These are phyloP conservation scores for Flagelloscypha sp. DNA, from an alignment of 768 basidiomycete genomes.

Conservation along the genomic window DNA sequence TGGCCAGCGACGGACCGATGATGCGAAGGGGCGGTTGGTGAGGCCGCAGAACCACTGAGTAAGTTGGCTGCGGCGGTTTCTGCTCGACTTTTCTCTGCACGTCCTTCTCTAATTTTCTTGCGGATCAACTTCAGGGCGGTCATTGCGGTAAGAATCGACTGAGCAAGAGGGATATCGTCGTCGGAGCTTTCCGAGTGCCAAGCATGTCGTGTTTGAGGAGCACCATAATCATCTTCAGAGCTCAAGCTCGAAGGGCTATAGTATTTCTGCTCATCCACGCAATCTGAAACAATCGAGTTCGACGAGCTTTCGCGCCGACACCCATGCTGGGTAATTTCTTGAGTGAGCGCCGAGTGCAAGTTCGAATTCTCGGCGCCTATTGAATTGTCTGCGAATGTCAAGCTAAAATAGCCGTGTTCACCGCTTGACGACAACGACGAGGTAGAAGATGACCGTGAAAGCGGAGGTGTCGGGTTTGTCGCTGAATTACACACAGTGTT, in stretches of 20 bases:
- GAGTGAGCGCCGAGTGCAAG: neutral
- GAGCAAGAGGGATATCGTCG: slow-evolving; percentile 52
- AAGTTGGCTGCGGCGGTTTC: slow-evolving; percentile 37
- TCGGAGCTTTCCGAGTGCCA: slow-evolving; percentile 24
- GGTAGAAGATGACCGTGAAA: neutral
- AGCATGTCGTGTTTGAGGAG: slow-evolving; percentile 14
- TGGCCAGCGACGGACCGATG: too few relatives aligned
- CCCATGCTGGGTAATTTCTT: too few relatives aligned
- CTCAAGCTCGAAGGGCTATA: slow-evolving; percentile 8
- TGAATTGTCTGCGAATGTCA: too few relatives aligned
- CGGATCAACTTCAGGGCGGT: slow-evolving; percentile 50
- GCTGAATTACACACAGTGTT: neutral
- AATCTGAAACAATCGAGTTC: too few relatives aligned
- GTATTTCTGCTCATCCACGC: too few relatives aligned
- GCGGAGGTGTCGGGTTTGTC: neutral
- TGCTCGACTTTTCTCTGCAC: too few relatives aligned
- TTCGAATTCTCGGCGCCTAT: neutral
- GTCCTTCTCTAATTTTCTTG: slow-evolving; percentile 28
- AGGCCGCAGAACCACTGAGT: too few relatives aligned
- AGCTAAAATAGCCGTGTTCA: too few relatives aligned
- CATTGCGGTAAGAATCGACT: slow-evolving; percentile 46
- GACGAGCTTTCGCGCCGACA: too few relatives aligned
- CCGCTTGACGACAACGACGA: too few relatives aligned
- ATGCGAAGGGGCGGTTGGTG: too few relatives aligned
- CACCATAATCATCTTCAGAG: slow-evolving; percentile 24